Percentiles rank a stretch among this genome's conserved stretches.
phyloP scores from a whole-genome alignment of 108 stramenopile genomes.

The Nitzschia palea region DNA sequence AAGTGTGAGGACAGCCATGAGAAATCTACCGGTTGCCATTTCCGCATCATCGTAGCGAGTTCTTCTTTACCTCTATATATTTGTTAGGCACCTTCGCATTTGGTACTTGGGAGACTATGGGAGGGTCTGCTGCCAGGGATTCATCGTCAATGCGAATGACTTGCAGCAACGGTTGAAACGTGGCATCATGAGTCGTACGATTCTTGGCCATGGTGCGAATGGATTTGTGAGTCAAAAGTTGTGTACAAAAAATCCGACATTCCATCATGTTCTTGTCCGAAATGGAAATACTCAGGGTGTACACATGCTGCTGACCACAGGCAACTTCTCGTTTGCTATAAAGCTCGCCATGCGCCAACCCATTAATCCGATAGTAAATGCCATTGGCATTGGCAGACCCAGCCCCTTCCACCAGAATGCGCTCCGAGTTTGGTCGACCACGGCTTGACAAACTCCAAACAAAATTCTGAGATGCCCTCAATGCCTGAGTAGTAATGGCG shows the following conservation, averaged over 20 bases:
- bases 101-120: not conserved
- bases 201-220: not conserved
- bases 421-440: conserved; percentile 40
- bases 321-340: conserved; percentile 55
- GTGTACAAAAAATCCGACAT: conserved; percentile 38
- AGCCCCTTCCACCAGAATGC: conserved; percentile 66
- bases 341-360: conserved; percentile 22
- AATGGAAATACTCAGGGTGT: conserved; percentile 23
- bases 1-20: not conserved
- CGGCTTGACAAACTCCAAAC: conserved; percentile 35
- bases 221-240: conserved; percentile 22
- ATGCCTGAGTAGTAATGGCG: conserved; percentile 41
- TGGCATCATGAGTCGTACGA: not conserved
- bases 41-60: too few species aligned
- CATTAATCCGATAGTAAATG: conserved; percentile 52
- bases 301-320: conserved; percentile 35
- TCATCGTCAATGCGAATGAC: conserved; percentile 15
- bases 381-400: conserved; percentile 49
- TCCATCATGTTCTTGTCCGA: conserved; percentile 5
- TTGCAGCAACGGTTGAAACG: conserved; percentile 36
- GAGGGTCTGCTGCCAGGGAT: not conserved
- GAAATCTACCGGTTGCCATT: not conserved
- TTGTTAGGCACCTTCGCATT: conserved; percentile 8
- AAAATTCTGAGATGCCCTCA: conserved; percentile 36
- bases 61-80: conserved; percentile 11